Evolutionary conservation across 768 basidiomycete genomes (phyloP), one percentile per base, ranked within the genome.

Genomic region (Naganishia vishniacii): DNA sequence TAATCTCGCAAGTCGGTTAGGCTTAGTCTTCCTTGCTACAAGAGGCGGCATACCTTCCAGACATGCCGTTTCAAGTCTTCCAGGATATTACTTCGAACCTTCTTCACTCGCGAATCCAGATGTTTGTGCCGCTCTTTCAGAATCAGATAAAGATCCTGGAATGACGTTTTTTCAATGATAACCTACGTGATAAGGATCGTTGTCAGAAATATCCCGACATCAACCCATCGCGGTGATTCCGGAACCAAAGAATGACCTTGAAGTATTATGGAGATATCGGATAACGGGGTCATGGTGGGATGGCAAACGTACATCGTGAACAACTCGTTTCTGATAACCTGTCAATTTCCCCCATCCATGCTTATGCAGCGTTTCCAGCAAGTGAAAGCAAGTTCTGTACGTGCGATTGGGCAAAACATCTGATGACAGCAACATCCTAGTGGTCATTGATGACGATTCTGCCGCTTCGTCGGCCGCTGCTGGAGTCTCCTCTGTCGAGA

Each of bases 111-210:
- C 4, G 75, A 77, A 49, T 78, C 75, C 11, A 91, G 78, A 71
- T 86, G 83, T 69, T 87, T 88, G 78, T 95, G 85, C 12, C 88
- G 81, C 70, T 90, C 89, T 62, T 93, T 84, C 83, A 97, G 86
- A 9, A 85, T 70, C 26, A 92, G 83, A 69, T 97, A 98, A 11
- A 93, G 76, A 75, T 98, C 94, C 70, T 97, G 94, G 71, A 93
- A 97, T 0, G 76, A 70, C 62, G 91, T 88, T 18, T 88, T 80
- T 0, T 84, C 81, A 4, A 94, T 82, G 25, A 97, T 67, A 31
- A 83, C 81, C 78, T 78, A 61, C 34, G 16, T 23, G 28, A 20
- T 29, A n/a, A 59, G n/a, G 51, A 34, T 4, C n/a, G 2, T 4
- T 20, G 8, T 31, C 44, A 47, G 31, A 34, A 58, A 40, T 34